Conservation (phyloP, 2,329 filamentous ascomycete species). For the Sarocladium strictum region DNA sequence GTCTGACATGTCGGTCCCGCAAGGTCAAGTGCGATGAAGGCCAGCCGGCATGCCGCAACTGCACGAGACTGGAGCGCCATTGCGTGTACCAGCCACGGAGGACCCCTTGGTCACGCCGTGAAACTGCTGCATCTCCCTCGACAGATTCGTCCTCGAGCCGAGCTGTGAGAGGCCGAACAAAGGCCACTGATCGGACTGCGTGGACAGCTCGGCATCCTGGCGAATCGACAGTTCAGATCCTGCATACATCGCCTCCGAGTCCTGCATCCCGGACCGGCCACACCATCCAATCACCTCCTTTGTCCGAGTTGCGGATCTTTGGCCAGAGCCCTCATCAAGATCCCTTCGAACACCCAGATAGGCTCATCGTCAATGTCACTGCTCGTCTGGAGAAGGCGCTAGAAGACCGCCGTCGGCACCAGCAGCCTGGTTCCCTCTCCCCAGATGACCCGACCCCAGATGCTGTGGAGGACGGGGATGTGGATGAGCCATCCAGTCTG, state of each 20-base stretch:
- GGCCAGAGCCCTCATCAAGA: neutral
- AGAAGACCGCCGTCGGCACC: neutral
- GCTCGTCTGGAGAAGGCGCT: slow-evolving; percentile 5
- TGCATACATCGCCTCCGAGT: neutral
- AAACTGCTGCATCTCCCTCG: neutral
- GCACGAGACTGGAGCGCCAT: slow-evolving; percentile 6
- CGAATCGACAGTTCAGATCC: neutral
- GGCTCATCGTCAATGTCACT: slow-evolving; percentile 2
- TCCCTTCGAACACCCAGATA: slow-evolving; percentile 1
- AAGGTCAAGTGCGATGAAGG: slow-evolving; percentile 34
- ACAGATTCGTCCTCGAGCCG: neutral
- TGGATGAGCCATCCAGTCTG: slow-evolving; percentile 1
- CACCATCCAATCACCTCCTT: neutral
- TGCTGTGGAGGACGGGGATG: neutral
- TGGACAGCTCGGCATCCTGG: neutral
- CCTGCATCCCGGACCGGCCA: neutral
- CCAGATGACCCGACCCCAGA: neutral
- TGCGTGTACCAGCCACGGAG: slow-evolving; percentile 10
- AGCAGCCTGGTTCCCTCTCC: neutral
- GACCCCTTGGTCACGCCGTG: neutral
- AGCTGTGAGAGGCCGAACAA: neutral
- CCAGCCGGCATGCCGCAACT: slow-evolving; percentile 10
- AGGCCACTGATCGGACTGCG: neutral
- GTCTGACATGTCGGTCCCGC: slow-evolving; percentile 32
- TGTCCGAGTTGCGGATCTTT: neutral